Conservation (phyloP, 2,329 filamentous ascomycete genomes). For the Pseudogymnoascus sp. region DNA sequence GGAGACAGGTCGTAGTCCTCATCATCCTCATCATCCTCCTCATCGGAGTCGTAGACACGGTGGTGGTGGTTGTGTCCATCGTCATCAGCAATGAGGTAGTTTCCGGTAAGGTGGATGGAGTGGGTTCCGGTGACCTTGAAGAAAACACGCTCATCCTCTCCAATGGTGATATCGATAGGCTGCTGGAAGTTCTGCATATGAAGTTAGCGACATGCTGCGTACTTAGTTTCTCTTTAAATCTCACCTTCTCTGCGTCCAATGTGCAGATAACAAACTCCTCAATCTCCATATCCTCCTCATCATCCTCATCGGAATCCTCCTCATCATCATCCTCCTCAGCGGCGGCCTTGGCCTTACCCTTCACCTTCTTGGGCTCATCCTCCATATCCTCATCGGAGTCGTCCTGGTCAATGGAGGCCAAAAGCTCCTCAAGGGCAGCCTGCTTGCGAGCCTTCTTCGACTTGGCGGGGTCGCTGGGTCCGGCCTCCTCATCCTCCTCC, state of each 20-base stretch:
- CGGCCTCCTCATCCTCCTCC: slow-evolving; percentile 63
- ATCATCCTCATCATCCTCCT: slow-evolving; percentile 54
- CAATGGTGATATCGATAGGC: slow-evolving; percentile 83
- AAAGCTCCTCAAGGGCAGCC: slow-evolving; percentile 68
- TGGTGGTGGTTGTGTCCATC: slow-evolving; percentile 46
- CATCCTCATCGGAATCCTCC: slow-evolving; percentile 50
- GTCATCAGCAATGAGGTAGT: slow-evolving; percentile 72
- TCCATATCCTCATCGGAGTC: slow-evolving; percentile 65
- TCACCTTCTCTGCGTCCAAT: slow-evolving; percentile 83
- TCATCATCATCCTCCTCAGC: slow-evolving; percentile 43
- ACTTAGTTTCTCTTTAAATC: slow-evolving; percentile 23
- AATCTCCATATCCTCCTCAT: slow-evolving; percentile 56
- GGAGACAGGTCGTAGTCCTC: slow-evolving; percentile 75
- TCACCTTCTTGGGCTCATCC: slow-evolving; percentile 52
- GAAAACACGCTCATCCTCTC: slow-evolving; percentile 81
- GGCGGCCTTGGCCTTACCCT: slow-evolving; percentile 47
- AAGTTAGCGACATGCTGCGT: slow-evolving; percentile 9
- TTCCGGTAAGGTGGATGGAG: slow-evolving; percentile 86
- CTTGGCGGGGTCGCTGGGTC: slow-evolving; percentile 85
- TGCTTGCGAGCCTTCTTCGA: slow-evolving; percentile 77
- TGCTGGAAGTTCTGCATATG: slow-evolving; percentile 79
- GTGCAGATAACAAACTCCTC: slow-evolving; percentile 95
- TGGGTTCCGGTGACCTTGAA: slow-evolving; percentile 88
- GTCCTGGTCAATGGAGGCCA: slow-evolving; percentile 53
- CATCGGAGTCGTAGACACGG: slow-evolving; percentile 52